These are phyloP conservation scores for Sclerotinia sclerotiorum DNA, from an alignment of 2,329 filamentous ascomycete genomes.

Conservation along the genomic window DNA sequence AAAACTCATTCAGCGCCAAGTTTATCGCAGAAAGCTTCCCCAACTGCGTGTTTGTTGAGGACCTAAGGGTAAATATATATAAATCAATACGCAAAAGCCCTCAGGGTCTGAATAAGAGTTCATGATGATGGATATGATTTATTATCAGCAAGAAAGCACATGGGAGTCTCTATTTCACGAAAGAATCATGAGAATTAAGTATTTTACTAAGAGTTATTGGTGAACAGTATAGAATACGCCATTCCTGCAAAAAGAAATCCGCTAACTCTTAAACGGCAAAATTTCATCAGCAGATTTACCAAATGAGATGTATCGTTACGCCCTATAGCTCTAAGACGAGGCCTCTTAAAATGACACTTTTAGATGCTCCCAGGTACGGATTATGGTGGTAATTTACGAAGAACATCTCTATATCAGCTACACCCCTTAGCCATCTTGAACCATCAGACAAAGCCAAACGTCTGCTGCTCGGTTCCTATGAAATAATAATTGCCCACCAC, in stretches of 20 bases:
- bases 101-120: too few species aligned
- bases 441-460: neutral
- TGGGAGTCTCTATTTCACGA: neutral
- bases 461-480: neutral
- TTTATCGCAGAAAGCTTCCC: accelerated
- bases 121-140: neutral
- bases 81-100: neutral
- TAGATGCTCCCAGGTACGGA: neutral
- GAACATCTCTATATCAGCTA: neutral
- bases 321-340: neutral
- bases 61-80: neutral
- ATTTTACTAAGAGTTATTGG: too few species aligned
- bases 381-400: neutral
- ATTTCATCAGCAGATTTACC: neutral
- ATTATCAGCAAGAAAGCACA: neutral
- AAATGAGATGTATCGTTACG: neutral
- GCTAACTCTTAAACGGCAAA: neutral
- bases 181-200: neutral
- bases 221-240: too few species aligned
- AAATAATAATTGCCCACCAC: neutral
- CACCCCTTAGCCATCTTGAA: neutral
- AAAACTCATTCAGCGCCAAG: too few species aligned
- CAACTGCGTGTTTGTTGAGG: neutral
- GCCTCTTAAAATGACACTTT: neutral
- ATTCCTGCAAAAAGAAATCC: neutral